phyloP scores from a whole-genome alignment of 2,329 filamentous ascomycete genomes.

The Sporothrix humicola region DNA sequence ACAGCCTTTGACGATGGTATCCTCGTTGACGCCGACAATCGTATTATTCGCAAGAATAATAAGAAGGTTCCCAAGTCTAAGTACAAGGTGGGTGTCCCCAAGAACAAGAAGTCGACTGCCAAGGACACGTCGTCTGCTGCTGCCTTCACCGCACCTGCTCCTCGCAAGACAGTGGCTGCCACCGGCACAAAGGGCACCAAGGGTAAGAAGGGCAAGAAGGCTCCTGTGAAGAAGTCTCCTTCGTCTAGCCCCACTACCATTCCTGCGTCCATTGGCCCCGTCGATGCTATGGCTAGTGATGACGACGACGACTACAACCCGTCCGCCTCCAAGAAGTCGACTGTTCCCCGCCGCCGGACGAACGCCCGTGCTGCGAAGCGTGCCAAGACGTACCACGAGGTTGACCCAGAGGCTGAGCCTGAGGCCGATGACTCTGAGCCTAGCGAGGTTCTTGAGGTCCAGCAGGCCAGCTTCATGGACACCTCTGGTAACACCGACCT shows the following conservation, averaged over 20 bases:
- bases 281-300: background rate
- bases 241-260: too few species aligned
- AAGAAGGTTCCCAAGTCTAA: conserved; percentile 13
- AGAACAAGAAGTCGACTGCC: background rate
- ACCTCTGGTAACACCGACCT: too few species aligned
- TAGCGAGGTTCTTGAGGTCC: background rate
- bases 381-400: conserved; percentile 21
- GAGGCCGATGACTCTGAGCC: background rate
- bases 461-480: background rate
- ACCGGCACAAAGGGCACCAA: too few species aligned
- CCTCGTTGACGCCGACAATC: conserved; percentile 3
- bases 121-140: background rate
- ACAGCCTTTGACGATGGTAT: conserved; percentile 1
- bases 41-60: background rate
- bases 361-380: background rate
- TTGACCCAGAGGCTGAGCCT: conserved; percentile 27
- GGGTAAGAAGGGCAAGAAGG: too few species aligned
- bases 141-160: background rate
- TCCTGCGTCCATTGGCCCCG: too few species aligned
- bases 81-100: background rate
- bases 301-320: conserved; percentile 37
- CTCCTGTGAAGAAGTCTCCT: too few species aligned
- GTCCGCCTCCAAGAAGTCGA: background rate
- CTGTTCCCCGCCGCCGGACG: conserved; percentile 10
- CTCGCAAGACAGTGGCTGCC: too few species aligned